A percentile compares a stretch with the other conserved stretches of the same genome.
Conservation (phyloP, 2,329 filamentous ascomycete genomes). For the Rosellinia necatrix region DNA sequence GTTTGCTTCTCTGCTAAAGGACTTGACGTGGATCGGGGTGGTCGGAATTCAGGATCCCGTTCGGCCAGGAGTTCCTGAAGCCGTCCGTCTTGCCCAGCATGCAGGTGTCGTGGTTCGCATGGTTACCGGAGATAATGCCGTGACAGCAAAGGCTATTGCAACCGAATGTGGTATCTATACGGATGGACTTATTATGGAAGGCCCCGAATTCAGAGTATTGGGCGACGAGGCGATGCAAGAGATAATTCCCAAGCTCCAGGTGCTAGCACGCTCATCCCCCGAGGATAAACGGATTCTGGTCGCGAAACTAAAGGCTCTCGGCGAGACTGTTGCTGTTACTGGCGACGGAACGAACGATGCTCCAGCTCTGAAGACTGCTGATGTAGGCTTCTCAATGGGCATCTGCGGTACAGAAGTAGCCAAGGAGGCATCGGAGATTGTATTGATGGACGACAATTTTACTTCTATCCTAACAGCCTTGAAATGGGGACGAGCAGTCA, state of each 20-base stretch:
- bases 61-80: slow-evolving; percentile 67
- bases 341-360: slow-evolving; percentile 72
- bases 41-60: slow-evolving; percentile 79
- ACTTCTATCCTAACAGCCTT: slow-evolving; percentile 68
- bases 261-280: slow-evolving; percentile 67
- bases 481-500: slow-evolving; percentile 71
- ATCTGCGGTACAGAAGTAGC: slow-evolving; percentile 69
- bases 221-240: slow-evolving; percentile 62
- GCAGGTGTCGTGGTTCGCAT: slow-evolving; percentile 75
- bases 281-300: slow-evolving; percentile 70
- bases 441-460: slow-evolving; percentile 71
- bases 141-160: slow-evolving; percentile 75
- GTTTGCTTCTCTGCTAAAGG: slow-evolving; percentile 65
- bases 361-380: slow-evolving; percentile 66
- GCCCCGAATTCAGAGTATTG: slow-evolving; percentile 67
- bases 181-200: slow-evolving; percentile 69
- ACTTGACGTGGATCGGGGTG: slow-evolving; percentile 75
- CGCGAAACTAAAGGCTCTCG: slow-evolving; percentile 62
- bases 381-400: slow-evolving; percentile 72
- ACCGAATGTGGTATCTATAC: slow-evolving; percentile 72
- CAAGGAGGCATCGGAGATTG: slow-evolving; percentile 71
- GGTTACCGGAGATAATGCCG: slow-evolving; percentile 75
- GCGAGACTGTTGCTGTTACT: slow-evolving; percentile 67
- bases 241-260: slow-evolving; percentile 63
- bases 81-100: slow-evolving; percentile 68